Evolutionary conservation across 176 grass and related monocot species (phyloP).

Genomic region (Triticum dicoccoides): DNA sequence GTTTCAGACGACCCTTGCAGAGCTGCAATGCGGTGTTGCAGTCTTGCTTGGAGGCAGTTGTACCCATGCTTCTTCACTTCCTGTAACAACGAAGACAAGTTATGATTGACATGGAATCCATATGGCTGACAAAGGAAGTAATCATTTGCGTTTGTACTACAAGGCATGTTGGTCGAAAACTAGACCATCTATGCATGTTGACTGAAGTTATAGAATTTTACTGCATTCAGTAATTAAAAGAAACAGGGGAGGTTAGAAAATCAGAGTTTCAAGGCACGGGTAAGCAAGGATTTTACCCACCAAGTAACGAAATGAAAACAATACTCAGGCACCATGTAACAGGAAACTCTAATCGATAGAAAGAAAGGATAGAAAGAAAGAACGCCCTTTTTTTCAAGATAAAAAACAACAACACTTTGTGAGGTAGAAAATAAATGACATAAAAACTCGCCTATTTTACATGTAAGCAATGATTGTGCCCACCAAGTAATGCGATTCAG

Average conservation of each 20-base stretch:
- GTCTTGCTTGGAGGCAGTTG: constrained; percentile 45
- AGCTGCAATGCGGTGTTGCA: constrained; percentile 22
- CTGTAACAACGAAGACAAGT: background rate
- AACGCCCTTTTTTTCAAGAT: background rate
- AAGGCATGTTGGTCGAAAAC: background rate
- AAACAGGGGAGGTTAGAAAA: background rate
- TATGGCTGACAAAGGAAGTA: background rate
- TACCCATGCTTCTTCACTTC: constrained; percentile 41
- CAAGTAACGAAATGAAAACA: background rate
- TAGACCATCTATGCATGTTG: background rate
- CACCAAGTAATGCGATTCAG: no score
- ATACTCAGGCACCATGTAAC: background rate
- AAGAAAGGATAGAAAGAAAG: background rate
- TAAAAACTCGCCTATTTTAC: background rate
- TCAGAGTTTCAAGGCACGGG: background rate
- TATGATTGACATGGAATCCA: constrained; percentile 6
- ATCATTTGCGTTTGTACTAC: background rate
- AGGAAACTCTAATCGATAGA: background rate
- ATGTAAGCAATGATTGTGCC: no score
- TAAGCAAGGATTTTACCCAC: background rate
- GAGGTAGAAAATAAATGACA: background rate
- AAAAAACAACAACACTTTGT: background rate
- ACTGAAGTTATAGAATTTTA: background rate
- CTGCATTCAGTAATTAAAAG: background rate
- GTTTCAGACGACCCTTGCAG: constrained; percentile 52